Percentiles rank a stretch among this genome's conserved stretches.
These are phyloP conservation scores for Cyberlindnera bimundalis DNA, from an alignment of 805 yeast species.

Conservation along the genomic window DNA sequence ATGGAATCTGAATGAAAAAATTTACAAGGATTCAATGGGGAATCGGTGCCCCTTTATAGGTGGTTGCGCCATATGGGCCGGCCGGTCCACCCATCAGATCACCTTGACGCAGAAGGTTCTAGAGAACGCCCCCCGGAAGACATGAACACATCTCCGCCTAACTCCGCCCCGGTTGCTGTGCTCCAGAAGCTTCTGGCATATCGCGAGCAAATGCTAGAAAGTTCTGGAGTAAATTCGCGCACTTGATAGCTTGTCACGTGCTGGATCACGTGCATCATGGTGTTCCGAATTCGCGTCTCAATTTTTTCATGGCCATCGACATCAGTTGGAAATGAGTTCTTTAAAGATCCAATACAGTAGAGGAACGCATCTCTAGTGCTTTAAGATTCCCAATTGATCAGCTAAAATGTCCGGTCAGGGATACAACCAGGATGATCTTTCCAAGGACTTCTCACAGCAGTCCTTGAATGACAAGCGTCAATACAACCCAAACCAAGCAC, in stretches of 20 bases:
- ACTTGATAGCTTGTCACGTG: no score
- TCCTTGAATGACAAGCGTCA: slow-evolving; percentile 31
- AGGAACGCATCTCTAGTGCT: no score
- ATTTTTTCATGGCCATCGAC: slow-evolving; percentile 1
- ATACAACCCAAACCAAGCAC: slow-evolving; percentile 49
- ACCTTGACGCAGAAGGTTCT: slow-evolving; percentile 1
- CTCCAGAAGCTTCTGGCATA: slow-evolving; percentile 1
- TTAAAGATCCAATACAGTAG: no score
- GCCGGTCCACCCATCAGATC: no score
- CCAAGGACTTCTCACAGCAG: slow-evolving; percentile 31
- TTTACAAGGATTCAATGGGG: background rate
- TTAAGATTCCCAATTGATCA: no score
- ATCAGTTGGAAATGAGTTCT: no score
- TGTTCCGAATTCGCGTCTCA: background rate
- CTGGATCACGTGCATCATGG: background rate
- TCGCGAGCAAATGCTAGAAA: no score
- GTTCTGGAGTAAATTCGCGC: no score
- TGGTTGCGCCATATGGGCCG: background rate
- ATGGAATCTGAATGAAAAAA: background rate
- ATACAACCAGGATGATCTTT: slow-evolving; percentile 28
- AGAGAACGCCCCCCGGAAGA: background rate
- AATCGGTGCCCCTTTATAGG: background rate
- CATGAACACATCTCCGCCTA: background rate
- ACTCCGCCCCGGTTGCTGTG: background rate
- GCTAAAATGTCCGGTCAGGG: slow-evolving; percentile 26